phyloP scores from a whole-genome alignment of 345 rosid species.

The Arabis hirsuta region DNA sequence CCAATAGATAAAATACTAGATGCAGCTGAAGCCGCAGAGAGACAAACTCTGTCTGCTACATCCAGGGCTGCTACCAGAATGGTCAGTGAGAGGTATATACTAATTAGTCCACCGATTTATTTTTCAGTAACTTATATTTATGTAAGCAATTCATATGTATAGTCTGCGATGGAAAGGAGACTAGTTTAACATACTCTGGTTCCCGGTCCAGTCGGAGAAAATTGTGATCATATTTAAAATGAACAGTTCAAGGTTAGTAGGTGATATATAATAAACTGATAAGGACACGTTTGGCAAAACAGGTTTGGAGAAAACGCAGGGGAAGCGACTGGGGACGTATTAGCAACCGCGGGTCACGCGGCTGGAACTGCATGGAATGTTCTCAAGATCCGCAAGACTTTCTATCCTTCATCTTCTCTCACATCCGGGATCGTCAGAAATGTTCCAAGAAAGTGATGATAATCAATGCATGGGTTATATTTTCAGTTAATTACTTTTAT shows the following conservation, averaged over 20 bases:
- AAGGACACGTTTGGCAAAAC: neutral
- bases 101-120: no score
- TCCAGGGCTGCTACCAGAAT: constrained; percentile 74
- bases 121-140: no score
- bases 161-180: no score
- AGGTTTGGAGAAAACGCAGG: constrained; percentile 89
- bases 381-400: constrained; percentile 72
- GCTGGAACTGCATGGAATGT: constrained; percentile 75
- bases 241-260: no score
- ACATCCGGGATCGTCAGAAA: constrained; percentile 54
- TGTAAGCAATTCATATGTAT: no score
- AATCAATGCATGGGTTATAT: neutral
- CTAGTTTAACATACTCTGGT: no score
- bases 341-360: constrained; percentile 84
- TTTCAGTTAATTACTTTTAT: constrained; percentile 11
- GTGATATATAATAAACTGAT: neutral
- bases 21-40: constrained; percentile 92
- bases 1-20: constrained; percentile 69
- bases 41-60: constrained; percentile 73
- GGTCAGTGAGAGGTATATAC: constrained; percentile 57
- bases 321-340: constrained; percentile 70
- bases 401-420: constrained; percentile 71
- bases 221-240: no score
- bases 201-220: no score
- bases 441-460: constrained; percentile 46